Conservation (phyloP, 768 basidiomycete species). For the Naematelia aurantialba region DNA sequence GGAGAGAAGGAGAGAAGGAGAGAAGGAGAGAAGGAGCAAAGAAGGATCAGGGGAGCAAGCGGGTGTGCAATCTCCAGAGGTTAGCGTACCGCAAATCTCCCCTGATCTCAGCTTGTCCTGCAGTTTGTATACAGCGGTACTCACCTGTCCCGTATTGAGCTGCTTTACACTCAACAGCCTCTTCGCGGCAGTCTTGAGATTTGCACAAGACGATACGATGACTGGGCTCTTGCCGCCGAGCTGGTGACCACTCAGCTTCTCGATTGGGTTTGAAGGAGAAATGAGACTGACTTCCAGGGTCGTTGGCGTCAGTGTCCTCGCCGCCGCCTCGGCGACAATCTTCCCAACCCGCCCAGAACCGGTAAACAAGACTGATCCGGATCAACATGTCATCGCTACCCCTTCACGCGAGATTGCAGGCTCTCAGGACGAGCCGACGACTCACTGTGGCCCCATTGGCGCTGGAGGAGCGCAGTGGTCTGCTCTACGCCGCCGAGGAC, state of each 20-base stretch:
- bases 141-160: constrained; percentile 41
- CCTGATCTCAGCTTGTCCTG: constrained; percentile 1
- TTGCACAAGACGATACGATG: constrained; percentile 40
- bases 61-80: too few species aligned
- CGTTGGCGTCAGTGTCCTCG: constrained; percentile 47
- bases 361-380: constrained; percentile 45
- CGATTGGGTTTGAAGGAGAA: neutral
- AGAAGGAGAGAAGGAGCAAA: too few species aligned
- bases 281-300: constrained; percentile 44
- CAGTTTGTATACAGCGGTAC: neutral
- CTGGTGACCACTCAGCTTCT: constrained; percentile 12
- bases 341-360: constrained; percentile 45
- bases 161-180: constrained; percentile 47
- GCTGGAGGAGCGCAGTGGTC: constrained; percentile 38
- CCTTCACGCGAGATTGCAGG: neutral
- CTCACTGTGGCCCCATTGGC: constrained; percentile 49
- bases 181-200: constrained; percentile 39
- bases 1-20: too few species aligned
- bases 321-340: constrained; percentile 45
- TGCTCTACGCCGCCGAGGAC: constrained; percentile 43
- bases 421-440: too few species aligned
- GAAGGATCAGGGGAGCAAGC: too few species aligned
- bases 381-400: constrained; percentile 5
- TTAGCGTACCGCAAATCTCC: constrained; percentile 38
- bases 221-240: constrained; percentile 50